Conservation (phyloP, 2,329 filamentous ascomycete genomes). For the Chrysosporium keratinophilum region DNA sequence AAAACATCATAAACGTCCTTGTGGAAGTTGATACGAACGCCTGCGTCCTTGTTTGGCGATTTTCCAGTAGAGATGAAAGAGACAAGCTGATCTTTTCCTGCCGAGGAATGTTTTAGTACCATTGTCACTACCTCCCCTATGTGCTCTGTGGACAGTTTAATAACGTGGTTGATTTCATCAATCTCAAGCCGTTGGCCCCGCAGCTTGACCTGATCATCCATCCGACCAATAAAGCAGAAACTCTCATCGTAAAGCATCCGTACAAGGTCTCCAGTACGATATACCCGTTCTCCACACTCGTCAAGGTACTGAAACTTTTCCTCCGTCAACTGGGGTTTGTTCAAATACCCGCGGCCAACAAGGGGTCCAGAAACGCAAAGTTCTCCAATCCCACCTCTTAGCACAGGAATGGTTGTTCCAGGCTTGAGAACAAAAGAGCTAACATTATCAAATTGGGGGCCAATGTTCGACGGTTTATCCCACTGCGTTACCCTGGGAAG, state of each 20-base stretch:
- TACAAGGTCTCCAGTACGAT: conserved; percentile 82
- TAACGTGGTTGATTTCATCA: conserved; percentile 79
- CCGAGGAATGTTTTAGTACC: conserved; percentile 59
- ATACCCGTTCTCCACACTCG: conserved; percentile 53
- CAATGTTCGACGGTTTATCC: conserved; percentile 80
- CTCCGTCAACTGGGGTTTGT: conserved; percentile 62
- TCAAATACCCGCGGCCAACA: conserved; percentile 82
- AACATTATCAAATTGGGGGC: conserved; percentile 75
- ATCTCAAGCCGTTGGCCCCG: conserved; percentile 82
- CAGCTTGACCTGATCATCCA: conserved; percentile 86
- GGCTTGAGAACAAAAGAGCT: conserved; percentile 68
- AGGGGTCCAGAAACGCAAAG: conserved; percentile 78
- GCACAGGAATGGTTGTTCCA: conserved; percentile 58
- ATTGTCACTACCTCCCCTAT: conserved; percentile 65
- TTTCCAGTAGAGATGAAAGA: conserved; percentile 50
- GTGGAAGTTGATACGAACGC: conserved; percentile 30
- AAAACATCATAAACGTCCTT: conserved; percentile 17
- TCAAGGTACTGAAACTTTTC: conserved; percentile 63
- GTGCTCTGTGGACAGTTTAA: conserved; percentile 49
- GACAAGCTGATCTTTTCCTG: conserved; percentile 72
- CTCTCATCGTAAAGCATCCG: conserved; percentile 67
- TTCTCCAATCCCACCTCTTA: conserved; percentile 72
- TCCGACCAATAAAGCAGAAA: conserved; percentile 78
- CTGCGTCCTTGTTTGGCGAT: conserved; percentile 2
- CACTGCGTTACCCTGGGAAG: conserved; percentile 67